Base-by-base conservation (phyloP, 257 asterid genomes). In the Plantago ovata region DNA sequence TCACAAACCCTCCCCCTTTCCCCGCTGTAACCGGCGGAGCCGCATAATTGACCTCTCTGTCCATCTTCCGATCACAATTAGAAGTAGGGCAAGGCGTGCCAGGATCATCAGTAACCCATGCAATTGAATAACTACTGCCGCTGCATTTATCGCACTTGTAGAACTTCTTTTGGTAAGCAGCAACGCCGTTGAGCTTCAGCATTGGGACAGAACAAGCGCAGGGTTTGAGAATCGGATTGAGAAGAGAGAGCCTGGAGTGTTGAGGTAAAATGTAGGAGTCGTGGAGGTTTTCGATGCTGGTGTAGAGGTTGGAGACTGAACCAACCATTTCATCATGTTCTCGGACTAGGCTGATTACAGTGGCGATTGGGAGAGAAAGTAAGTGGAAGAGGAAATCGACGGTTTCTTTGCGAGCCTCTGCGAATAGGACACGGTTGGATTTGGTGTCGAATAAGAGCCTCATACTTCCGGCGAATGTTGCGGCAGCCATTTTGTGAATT, bases 311-410 rank as follows among this genome's bases (percentile, higher is more conserved):
- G 23, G 39, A 62, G 19, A 69, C 18, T 14, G 63, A 63, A 3
- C 75, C 78, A n/a, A 28, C 53, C 72, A 64, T 70, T 11, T 53
- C 22, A 28, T 59, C 32, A 22, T 46, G 56, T 45, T 70, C 43
- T 44, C 14, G 47, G 9, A 73, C 38, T 9, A 73, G 77, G 23
- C 48, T 46, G 1, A 62, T 63, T 6, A 68, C 32, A 1, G 64
- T 33, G 2, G 67, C 69, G 12, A 64, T 15, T 1, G 80, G 82
- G 61, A 70, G 14, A 4, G 75, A 56, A 14, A 79, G 69, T 12
- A 77, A 24, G 63, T 50, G 20, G 38, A 79, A 74, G 0, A 79
- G 69, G 52, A 82, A 75, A 49, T 82, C 82, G 0, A 79, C 74
- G 6, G 65, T 70, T 0, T 71, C 68, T 22, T 74, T 74, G 14